Evolutionary conservation across 352 stramenopile species (phyloP).

Genomic region (Phytophthora pisi): DNA sequence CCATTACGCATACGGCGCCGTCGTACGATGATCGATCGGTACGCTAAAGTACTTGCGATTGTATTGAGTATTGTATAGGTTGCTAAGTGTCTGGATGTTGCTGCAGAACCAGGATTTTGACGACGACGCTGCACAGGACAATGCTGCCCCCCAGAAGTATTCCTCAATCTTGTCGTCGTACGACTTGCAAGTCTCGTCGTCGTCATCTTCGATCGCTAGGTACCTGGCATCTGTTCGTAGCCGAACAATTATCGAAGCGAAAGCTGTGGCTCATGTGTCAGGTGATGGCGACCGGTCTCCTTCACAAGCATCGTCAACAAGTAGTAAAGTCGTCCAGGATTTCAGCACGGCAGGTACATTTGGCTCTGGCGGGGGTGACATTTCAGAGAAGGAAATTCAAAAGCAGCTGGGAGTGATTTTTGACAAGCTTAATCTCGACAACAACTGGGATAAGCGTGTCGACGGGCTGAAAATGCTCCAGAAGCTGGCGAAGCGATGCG

Average conservation of each 20-base stretch:
- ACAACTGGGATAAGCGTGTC: slow-evolving; percentile 84
- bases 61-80: not conserved
- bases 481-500: slow-evolving; percentile 55
- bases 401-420: slow-evolving; percentile 57
- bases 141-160: slow-evolving; percentile 27
- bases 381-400: slow-evolving; percentile 70
- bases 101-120: slow-evolving; percentile 7
- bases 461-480: slow-evolving; percentile 70
- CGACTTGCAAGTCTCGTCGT: slow-evolving; percentile 45
- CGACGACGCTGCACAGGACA: not conserved
- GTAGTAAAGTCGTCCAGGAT: slow-evolving; percentile 35
- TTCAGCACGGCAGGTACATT: slow-evolving; percentile 7
- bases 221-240: slow-evolving; percentile 59
- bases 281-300: slow-evolving; percentile 40
- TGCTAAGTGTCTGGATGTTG: not conserved
- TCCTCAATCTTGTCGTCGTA: slow-evolving; percentile 60
- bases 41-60: slow-evolving; percentile 4
- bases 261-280: slow-evolving; percentile 16
- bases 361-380: slow-evolving; percentile 16
- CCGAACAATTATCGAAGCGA: slow-evolving; percentile 47
- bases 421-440: slow-evolving; percentile 65
- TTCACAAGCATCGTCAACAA: slow-evolving; percentile 49
- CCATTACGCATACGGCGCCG: not conserved
- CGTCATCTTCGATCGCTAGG: slow-evolving; percentile 59
- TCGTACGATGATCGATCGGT: slow-evolving; percentile 17